phyloP scores from a whole-genome alignment of 192 early-diverging fungal genomes.

The Jimgerdemannia flammicorona region DNA sequence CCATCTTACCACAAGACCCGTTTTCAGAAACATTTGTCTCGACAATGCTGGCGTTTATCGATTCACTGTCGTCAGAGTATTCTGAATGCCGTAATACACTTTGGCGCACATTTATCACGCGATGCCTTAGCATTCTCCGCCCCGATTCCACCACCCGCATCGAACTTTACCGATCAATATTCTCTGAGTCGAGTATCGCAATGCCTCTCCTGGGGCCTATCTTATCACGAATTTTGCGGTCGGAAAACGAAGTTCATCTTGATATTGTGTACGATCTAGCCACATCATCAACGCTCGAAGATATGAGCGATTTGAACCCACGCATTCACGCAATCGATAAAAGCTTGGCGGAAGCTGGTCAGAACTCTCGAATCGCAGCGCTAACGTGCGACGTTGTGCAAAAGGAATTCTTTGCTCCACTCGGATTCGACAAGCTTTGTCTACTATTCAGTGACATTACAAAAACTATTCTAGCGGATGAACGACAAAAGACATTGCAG shows the following conservation, averaged over 20 bases:
- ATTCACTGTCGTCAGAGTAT: slow-evolving; percentile 1
- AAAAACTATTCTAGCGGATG: background rate
- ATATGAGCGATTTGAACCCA: background rate
- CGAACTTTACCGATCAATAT: slow-evolving; percentile 5
- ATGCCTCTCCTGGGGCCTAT: slow-evolving; percentile 1
- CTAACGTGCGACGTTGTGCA: slow-evolving; percentile 18
- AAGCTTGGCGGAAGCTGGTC: background rate
- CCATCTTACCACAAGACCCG: background rate
- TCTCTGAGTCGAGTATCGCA: background rate
- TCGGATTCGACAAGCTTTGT: background rate
- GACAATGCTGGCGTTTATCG: background rate
- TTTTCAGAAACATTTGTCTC: background rate
- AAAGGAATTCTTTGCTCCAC: slow-evolving; percentile 6
- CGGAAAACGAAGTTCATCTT: background rate
- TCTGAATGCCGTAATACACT: background rate
- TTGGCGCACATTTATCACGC: slow-evolving; percentile 1
- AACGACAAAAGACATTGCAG: slow-evolving; percentile 2
- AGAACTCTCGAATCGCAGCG: slow-evolving; percentile 3
- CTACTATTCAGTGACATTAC: background rate
- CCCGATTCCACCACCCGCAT: background rate
- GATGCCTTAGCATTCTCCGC: slow-evolving; percentile 2
- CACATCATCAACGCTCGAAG: background rate
- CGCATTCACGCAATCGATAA: slow-evolving; percentile 9
- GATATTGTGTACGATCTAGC: background rate
- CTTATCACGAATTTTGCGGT: background rate